These are phyloP conservation scores for Aspergillus felis DNA, from an alignment of 2,329 filamentous ascomycete genomes.

Conservation along the genomic window DNA sequence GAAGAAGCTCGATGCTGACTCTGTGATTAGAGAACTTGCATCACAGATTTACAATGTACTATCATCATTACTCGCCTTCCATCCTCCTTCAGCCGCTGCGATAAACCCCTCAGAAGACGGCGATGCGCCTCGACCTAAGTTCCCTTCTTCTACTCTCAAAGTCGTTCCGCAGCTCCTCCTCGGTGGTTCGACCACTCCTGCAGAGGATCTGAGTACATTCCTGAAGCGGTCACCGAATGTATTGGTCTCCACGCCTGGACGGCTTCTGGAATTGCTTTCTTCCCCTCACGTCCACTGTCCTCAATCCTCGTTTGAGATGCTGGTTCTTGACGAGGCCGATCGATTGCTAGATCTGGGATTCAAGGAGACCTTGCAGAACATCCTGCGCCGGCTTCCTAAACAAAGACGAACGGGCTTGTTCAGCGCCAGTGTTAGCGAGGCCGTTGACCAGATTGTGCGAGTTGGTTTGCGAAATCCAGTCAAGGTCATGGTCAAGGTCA, in stretches of 20 bases:
- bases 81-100: conserved; percentile 64
- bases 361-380: conserved; percentile 82
- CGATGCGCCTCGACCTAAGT: conserved; percentile 33
- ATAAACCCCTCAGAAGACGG: conserved; percentile 43
- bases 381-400: conserved; percentile 80
- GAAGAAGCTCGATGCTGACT: not conserved
- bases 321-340: conserved; percentile 94
- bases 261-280: conserved; percentile 79
- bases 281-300: conserved; percentile 85
- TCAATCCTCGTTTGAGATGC: conserved; percentile 82
- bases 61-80: conserved; percentile 72
- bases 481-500: conserved; percentile 91
- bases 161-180: conserved; percentile 84
- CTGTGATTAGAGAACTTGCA: conserved; percentile 69
- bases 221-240: conserved; percentile 81
- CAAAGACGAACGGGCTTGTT: conserved; percentile 91
- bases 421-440: conserved; percentile 92
- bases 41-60: conserved; percentile 85
- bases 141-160: conserved; percentile 49
- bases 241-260: conserved; percentile 83
- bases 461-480: conserved; percentile 92
- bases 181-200: conserved; percentile 74
- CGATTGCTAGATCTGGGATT: conserved; percentile 89
- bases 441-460: conserved; percentile 85
- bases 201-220: conserved; percentile 83